Percentiles rank a stretch among this genome's conserved stretches.
These are phyloP conservation scores for Lichtheimia corymbifera DNA, from an alignment of 371 early-diverging fungal genomes.

Conservation along the genomic window DNA sequence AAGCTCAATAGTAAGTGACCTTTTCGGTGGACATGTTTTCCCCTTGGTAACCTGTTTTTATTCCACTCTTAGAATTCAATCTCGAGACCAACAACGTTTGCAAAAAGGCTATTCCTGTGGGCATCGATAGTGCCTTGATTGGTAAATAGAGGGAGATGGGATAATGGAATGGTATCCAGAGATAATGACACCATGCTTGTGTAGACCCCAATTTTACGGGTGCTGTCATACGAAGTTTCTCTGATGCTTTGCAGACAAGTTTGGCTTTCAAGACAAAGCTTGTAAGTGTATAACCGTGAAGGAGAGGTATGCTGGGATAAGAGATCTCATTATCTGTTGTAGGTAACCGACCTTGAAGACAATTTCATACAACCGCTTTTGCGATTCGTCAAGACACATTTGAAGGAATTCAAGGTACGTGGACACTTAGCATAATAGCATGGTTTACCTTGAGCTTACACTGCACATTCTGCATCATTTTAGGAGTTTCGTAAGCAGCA, in stretches of 20 bases:
- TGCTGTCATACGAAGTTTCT: slow-evolving; percentile 48
- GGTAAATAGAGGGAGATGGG: slow-evolving; percentile 22
- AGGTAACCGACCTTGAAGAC: slow-evolving; percentile 63
- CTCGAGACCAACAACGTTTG: slow-evolving; percentile 24
- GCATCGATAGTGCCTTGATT: slow-evolving; percentile 40
- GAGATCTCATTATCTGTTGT: slow-evolving; percentile 9
- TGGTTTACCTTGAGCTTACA: too few species aligned
- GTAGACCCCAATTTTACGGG: slow-evolving; percentile 49
- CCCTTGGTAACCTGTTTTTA: neutral
- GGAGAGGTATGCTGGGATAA: slow-evolving; percentile 19
- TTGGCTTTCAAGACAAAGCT: slow-evolving; percentile 59
- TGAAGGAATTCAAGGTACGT: slow-evolving; percentile 32
- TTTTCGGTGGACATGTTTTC: neutral
- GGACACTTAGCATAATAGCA: neutral
- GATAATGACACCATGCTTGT: neutral
- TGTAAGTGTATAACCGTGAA: slow-evolving; percentile 27
- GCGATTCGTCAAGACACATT: slow-evolving; percentile 60
- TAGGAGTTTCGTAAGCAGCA: slow-evolving; percentile 58
- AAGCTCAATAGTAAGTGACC: slow-evolving; percentile 47
- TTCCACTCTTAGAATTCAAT: slow-evolving; percentile 16
- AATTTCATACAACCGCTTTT: slow-evolving; percentile 62
- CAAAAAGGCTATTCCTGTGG: slow-evolving; percentile 24
- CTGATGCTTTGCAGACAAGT: slow-evolving; percentile 57
- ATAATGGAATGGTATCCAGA: neutral
- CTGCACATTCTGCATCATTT: neutral